Evolutionary conservation across 108 stramenopile genomes (phyloP), one percentile per base, ranked within the genome.

Genomic region (Fragilariopsis cylindrus): DNA sequence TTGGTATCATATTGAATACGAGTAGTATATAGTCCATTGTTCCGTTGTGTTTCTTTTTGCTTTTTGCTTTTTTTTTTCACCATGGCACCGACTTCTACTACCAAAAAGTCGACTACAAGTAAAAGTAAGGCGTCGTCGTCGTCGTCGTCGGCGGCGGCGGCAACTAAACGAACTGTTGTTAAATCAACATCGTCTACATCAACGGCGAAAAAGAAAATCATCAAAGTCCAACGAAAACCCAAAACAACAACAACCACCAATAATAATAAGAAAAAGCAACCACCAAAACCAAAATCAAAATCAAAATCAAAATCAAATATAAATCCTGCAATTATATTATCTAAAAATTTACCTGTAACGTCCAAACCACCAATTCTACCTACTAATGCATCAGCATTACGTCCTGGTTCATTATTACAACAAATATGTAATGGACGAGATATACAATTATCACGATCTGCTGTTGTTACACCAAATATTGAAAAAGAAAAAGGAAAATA

Each of bases 401-500:
- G 30, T 11, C 84, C 84, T 15, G 84, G 84, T 46, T 67, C 75
- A 6, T 57, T 74, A 19, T 44, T 85, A 19, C 77, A 56, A 40
- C 55, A 79, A 19, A 41, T 15, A 5, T 85, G 84, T 53, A 74
- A 53, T 50, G 84, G 84, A 57, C 18, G 43, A 18, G 84, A 85
- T 56, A 79, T 85, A 57, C 78, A 76, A n/a, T 55, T 84, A 55
- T 47, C 76, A 9, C 62, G 73, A 60, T 57, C 64, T 15, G 81
- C 84, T 7, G 40, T 64, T n/a, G 48, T 47, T 21, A n/a, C 19
- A 15, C 76, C 80, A 11, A 79, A 69, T 52, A 15, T 81, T 41
- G 67, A 48, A 57, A 81, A 81, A 43, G 76, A 71, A 63, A 78
- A 65, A 58, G 84, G 84, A 42, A 70, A 69, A 16, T 81, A 71